Base-by-base conservation (phyloP, 2,329 filamentous ascomycete genomes). In the Epichloe gansuensis region DNA sequence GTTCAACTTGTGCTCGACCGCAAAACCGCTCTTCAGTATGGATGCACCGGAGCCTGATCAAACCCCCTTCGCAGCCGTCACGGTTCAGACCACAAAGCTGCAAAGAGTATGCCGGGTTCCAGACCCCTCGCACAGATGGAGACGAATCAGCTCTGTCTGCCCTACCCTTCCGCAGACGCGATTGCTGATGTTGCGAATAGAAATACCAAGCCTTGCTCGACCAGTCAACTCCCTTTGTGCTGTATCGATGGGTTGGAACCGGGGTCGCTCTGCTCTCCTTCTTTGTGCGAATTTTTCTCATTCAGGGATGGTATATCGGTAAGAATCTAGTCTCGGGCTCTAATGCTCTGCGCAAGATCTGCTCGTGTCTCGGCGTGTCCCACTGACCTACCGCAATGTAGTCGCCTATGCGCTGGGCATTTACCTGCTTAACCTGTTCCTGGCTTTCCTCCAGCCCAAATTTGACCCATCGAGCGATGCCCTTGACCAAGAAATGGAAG, bases 281-380 rank as follows among this genome's bases (percentile, higher is more conserved):
- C 76, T 91, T 89, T 67, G 67, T 93, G 59, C 84, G 93, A 66
- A 94, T 98, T 68, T 76, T 98, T 58, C 57, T 95, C 49, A 89
- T 89, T 54, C 89, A 97, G 74, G 93, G 93, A 71, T 98, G 93
- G 93, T 98, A 98, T 68, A 97, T 98, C 59, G 89, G 89, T 95
- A 66, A 54, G 75, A 61, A 9, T n/a, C 8, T 5, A 23, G 17
- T 27, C 21, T 12, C 15, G 25, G 9, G 25, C n/a, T 12, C 34
- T 9, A 21, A 11, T 17, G 15, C 39, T 36, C 23, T 11, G 34
- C 42, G 31, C 39, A 47, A 38, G 3, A 13, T 23, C 11, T 15
- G 9, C 12, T 39, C 15, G 25, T n/a, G 40, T 8, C 17, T 23
- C 21, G 27, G 12, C 8, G 6, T 8, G 13, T 6, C 13, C 39